Percentiles rank a stretch among this genome's conserved stretches.
These are phyloP conservation scores for Actinomortierella wolfii DNA, from an alignment of 371 early-diverging fungal genomes.

Conservation along the genomic window DNA sequence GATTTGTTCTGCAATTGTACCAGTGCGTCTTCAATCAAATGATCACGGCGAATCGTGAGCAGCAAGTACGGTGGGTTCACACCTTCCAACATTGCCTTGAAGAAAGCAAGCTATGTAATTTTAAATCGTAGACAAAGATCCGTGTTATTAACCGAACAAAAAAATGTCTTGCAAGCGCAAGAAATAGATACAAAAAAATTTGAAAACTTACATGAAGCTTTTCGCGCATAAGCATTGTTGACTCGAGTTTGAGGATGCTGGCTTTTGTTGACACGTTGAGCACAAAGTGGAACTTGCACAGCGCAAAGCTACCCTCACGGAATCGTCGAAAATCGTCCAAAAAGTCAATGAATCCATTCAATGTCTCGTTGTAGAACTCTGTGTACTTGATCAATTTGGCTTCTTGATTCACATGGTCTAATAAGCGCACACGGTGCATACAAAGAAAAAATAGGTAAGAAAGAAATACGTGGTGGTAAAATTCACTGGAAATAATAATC, in stretches of 20 bases:
- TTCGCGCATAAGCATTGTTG: slow-evolving; percentile 66
- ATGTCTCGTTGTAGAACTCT: slow-evolving; percentile 66
- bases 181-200: not conserved
- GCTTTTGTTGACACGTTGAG: slow-evolving; percentile 67
- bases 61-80: slow-evolving; percentile 87
- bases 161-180: not conserved
- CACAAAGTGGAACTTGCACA: slow-evolving; percentile 71
- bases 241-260: slow-evolving; percentile 71
- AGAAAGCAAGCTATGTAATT: slow-evolving; percentile 64
- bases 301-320: slow-evolving; percentile 62
- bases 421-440: not conserved
- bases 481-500: not conserved
- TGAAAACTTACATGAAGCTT: slow-evolving; percentile 31
- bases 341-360: slow-evolving; percentile 67
- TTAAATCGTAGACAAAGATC: not conserved
- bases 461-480: not conserved
- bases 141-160: not conserved
- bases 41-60: slow-evolving; percentile 81
- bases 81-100: slow-evolving; percentile 85
- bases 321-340: slow-evolving; percentile 74
- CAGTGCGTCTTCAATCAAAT: slow-evolving; percentile 86
- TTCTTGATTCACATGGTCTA: slow-evolving; percentile 42
- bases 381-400: slow-evolving; percentile 48
- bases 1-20: slow-evolving; percentile 76
- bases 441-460: not conserved